A percentile compares a stretch with the other conserved stretches of the same genome.
Evolutionary conservation across 2,329 filamentous ascomycete species (phyloP).

Genomic region (Lachnellula occidentalis): DNA sequence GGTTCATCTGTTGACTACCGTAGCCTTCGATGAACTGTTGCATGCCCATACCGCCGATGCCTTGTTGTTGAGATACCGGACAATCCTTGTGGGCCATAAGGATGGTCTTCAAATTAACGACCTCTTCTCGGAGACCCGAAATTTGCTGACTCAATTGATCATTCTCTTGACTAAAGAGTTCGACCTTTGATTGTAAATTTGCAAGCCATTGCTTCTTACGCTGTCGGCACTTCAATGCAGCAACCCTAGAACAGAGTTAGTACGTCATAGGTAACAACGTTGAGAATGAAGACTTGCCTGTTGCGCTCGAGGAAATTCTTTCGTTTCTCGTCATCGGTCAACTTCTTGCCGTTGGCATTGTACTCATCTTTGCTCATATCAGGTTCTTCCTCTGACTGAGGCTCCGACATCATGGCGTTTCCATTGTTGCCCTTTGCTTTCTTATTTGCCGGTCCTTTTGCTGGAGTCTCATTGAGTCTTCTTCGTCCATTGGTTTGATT

Average conservation of each 20-base stretch:
- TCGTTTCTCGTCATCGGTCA: slow-evolving; percentile 97
- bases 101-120: slow-evolving; percentile 89
- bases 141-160: slow-evolving; percentile 82
- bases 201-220: slow-evolving; percentile 98
- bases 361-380: slow-evolving; percentile 52
- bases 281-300: slow-evolving; percentile 53
- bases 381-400: slow-evolving; percentile 31
- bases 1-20: slow-evolving; percentile 20
- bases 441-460: slow-evolving; percentile 64
- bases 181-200: slow-evolving; percentile 90
- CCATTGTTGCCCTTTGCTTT: slow-evolving; percentile 60
- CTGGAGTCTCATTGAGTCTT: slow-evolving; percentile 66
- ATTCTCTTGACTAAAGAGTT: slow-evolving; percentile 87
- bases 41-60: slow-evolving; percentile 39
- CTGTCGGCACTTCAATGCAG: slow-evolving; percentile 93
- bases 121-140: slow-evolving; percentile 79
- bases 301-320: slow-evolving; percentile 98
- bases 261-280: slow-evolving; percentile 12
- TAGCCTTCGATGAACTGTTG: slow-evolving; percentile 36
- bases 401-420: slow-evolving; percentile 31
- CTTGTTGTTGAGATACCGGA: slow-evolving; percentile 83
- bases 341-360: slow-evolving; percentile 67
- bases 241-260: slow-evolving; percentile 59
- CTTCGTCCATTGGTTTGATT: slow-evolving; percentile 60
- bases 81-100: slow-evolving; percentile 95